Evolutionary conservation across 1,284 basidiomycete genomes (phyloP).

Genomic region (Cronartium quercuum): DNA sequence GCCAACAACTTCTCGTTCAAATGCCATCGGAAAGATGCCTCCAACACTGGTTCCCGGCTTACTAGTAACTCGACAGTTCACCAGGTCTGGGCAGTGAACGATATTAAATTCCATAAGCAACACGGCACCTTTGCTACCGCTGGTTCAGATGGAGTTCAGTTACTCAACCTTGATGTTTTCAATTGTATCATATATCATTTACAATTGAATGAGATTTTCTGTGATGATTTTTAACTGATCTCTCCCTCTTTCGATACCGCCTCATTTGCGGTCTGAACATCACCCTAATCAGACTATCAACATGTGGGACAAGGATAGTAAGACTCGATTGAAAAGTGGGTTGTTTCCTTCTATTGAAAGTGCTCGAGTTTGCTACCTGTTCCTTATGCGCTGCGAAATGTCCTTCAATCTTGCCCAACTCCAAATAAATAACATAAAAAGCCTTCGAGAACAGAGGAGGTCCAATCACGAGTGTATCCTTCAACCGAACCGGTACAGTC

Average conservation of each 20-base stretch:
- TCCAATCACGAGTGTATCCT: slow-evolving; percentile 61
- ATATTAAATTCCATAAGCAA: slow-evolving; percentile 80
- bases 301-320: slow-evolving; percentile 74
- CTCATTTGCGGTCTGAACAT: slow-evolving; percentile 63
- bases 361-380: no score
- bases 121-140: slow-evolving; percentile 93
- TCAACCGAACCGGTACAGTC: slow-evolving; percentile 78
- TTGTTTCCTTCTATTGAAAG: no score
- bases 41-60: slow-evolving; percentile 48
- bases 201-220: not conserved
- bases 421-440: slow-evolving; percentile 49
- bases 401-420: not conserved
- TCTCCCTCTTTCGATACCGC: slow-evolving; percentile 3
- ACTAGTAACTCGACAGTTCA: slow-evolving; percentile 66
- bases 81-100: slow-evolving; percentile 83
- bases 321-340: slow-evolving; percentile 79
- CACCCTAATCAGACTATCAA: slow-evolving; percentile 57
- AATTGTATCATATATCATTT: no score
- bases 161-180: no score
- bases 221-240: slow-evolving; percentile 8
- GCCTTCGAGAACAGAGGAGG: slow-evolving; percentile 64
- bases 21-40: slow-evolving; percentile 73
- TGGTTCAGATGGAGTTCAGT: slow-evolving; percentile 56
- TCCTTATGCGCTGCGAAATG: no score
- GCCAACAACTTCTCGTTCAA: slow-evolving; percentile 86